Evolutionary conservation across 768 basidiomycete species (phyloP).

Genomic region (Strobilomyces echinocephalus): DNA sequence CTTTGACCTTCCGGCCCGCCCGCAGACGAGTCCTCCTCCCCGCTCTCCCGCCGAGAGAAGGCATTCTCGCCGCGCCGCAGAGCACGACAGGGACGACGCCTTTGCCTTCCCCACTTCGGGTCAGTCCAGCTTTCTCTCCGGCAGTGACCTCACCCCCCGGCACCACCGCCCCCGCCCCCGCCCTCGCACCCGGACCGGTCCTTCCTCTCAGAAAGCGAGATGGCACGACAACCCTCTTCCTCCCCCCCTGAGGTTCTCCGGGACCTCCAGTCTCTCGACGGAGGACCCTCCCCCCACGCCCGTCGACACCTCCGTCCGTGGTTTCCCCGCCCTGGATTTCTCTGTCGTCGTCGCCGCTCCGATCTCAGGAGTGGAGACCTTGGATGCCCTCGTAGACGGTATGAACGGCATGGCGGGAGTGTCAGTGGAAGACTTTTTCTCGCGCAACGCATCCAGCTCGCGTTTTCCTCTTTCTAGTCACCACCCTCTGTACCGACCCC

Average conservation of each 20-base stretch:
- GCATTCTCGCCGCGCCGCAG: conserved; percentile 22
- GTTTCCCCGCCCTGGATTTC: conserved; percentile 39
- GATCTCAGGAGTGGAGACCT: conserved; percentile 72
- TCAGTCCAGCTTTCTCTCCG: conserved; percentile 22
- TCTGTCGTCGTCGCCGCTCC: conserved; percentile 74
- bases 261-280: conserved; percentile 53
- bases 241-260: conserved; percentile 56
- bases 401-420: conserved; percentile 87
- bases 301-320: conserved; percentile 34
- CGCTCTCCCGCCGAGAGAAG: conserved; percentile 13
- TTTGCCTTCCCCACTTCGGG: conserved; percentile 28
- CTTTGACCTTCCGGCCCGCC: conserved; percentile 12
- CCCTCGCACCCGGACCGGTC: conserved; percentile 56
- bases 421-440: conserved; percentile 51
- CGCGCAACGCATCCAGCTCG: conserved; percentile 39
- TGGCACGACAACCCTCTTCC: conserved; percentile 44
- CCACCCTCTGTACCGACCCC: conserved; percentile 78
- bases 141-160: conserved; percentile 32
- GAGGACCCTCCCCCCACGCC: conserved; percentile 75
- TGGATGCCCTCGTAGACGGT: conserved; percentile 85
- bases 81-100: conserved; percentile 25
- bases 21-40: conserved; percentile 33
- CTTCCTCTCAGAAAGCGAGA: conserved; percentile 38
- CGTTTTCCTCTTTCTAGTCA: conserved; percentile 56
- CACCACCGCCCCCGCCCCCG: conserved; percentile 40